A percentile compares a stretch with the other conserved stretches of the same genome.
phyloP scores from a whole-genome alignment of 2,329 filamentous ascomycete genomes.

The Trichoderma afroharzianum region DNA sequence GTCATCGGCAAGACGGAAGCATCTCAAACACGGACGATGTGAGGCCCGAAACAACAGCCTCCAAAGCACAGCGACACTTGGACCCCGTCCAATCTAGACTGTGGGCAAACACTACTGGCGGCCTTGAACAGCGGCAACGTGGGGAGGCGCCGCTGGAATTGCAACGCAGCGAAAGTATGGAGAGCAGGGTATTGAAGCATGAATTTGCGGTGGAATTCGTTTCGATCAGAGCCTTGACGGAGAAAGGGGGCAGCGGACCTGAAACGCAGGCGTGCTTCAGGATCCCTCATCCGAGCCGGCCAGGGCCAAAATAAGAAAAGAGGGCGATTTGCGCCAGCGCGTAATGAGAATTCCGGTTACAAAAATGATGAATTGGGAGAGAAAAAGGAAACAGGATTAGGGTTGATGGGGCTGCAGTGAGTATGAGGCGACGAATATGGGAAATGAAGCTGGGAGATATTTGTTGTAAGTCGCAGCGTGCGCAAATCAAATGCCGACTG shows the following conservation, averaged over 20 bases:
- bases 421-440: neutral
- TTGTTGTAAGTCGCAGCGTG: neutral
- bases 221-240: slow-evolving; percentile 8
- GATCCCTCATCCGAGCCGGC: neutral
- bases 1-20: slow-evolving; percentile 11
- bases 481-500: neutral
- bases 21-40: slow-evolving; percentile 12
- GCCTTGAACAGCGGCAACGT: neutral
- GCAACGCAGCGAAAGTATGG: neutral
- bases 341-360: neutral
- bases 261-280: slow-evolving; percentile 25
- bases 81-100: neutral
- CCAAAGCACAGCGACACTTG: neutral
- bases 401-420: neutral
- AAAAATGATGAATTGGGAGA: neutral
- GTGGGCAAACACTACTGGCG: neutral
- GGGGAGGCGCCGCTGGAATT: neutral
- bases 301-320: neutral
- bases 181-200: neutral
- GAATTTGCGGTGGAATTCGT: neutral
- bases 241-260: slow-evolving; percentile 12
- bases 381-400: too few species aligned
- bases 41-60: slow-evolving; percentile 10
- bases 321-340: slow-evolving; percentile 4
- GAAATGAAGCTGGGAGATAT: neutral